Evolutionary conservation across 192 early-diverging fungal species (phyloP).

Genomic region (Rhizophagus clarus): DNA sequence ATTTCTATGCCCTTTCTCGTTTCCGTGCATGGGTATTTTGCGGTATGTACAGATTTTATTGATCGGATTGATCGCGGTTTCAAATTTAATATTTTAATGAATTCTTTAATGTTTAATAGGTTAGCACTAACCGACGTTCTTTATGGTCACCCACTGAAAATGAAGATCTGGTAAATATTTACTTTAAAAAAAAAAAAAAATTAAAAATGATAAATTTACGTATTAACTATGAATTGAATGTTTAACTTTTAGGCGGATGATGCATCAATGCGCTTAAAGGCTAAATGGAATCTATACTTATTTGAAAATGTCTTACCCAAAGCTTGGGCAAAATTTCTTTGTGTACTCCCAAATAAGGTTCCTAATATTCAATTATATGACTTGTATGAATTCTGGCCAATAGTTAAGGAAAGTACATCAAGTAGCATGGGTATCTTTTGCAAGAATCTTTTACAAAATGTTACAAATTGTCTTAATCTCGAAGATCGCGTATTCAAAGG

Average conservation of each 20-base stretch:
- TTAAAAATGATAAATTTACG: background rate
- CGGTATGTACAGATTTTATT: background rate
- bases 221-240: background rate
- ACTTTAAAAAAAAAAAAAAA: background rate
- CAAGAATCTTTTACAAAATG: background rate
- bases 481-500: background rate
- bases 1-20: background rate
- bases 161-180: background rate
- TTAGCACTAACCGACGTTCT: background rate
- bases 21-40: background rate
- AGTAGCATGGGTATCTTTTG: background rate
- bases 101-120: background rate
- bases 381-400: constrained; percentile 9
- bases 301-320: background rate
- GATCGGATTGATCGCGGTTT: background rate
- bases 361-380: background rate
- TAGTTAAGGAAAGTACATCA: background rate
- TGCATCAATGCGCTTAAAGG: background rate
- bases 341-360: background rate
- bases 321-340: background rate
- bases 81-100: background rate
- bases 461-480: background rate
- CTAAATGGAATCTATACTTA: background rate
- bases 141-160: background rate
- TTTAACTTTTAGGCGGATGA: background rate